phyloP scores from a whole-genome alignment of 2,329 filamentous ascomycete species.

The Colletotrichum cordylinicola region DNA sequence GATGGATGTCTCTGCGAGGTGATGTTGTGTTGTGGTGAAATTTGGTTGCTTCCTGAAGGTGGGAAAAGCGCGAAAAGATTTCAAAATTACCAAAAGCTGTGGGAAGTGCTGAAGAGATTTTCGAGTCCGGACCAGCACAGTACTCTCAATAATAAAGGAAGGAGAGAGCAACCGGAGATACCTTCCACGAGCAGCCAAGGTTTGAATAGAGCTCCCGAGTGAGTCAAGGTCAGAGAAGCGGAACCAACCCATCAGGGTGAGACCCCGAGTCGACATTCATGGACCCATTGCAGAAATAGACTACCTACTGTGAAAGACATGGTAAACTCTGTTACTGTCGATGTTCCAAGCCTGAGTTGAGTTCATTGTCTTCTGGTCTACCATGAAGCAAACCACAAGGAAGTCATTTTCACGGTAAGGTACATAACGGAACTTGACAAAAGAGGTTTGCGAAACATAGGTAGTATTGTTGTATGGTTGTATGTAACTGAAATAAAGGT shows the following conservation, averaged over 20 bases:
- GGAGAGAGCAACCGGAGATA: background rate
- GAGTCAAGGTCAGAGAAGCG: background rate
- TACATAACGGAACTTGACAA: background rate
- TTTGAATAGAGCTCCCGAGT: background rate
- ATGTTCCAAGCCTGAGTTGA: background rate
- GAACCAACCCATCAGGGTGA: background rate
- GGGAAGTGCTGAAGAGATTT: background rate
- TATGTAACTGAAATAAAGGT: background rate
- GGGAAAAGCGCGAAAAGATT: background rate
- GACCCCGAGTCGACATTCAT: background rate
- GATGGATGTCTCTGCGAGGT: background rate
- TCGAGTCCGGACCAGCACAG: background rate
- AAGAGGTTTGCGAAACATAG: background rate
- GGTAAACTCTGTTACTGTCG: background rate
- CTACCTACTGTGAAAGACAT: background rate
- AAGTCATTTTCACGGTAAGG: background rate
- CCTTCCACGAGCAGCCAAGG: background rate
- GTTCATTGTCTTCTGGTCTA: too few species aligned
- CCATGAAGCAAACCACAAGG: background rate
- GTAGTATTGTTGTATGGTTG: background rate
- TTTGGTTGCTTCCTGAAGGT: background rate
- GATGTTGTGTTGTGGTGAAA: background rate
- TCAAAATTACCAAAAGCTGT: background rate
- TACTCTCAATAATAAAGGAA: background rate
- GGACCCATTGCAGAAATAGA: background rate